Percentiles rank a stretch among this genome's conserved stretches.
Conservation (phyloP, 495 filamentous ascomycete species). For the Aspergillus egyptiacus region DNA sequence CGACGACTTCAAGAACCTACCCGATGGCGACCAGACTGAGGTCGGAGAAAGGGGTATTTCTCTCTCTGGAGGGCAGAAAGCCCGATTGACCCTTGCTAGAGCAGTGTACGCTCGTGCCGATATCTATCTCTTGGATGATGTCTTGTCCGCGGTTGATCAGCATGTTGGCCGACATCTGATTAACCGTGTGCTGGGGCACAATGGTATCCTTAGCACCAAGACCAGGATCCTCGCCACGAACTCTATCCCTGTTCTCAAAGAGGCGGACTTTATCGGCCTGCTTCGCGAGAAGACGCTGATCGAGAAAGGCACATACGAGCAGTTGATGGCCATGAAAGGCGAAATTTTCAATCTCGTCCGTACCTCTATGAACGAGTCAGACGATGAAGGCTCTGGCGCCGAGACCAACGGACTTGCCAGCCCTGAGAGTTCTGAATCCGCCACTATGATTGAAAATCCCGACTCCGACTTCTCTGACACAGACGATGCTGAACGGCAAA, state of each 20-base stretch:
- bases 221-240: constrained; percentile 95
- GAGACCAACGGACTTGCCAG: constrained; percentile 44
- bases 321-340: constrained; percentile 89
- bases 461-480: constrained; percentile 51
- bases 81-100: constrained; percentile 86
- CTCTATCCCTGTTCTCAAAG: constrained; percentile 83
- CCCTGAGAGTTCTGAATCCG: constrained; percentile 47
- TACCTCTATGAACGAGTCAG: constrained; percentile 61
- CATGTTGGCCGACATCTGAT: constrained; percentile 95
- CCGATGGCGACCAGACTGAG: constrained; percentile 93
- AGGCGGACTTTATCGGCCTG: constrained; percentile 79
- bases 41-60: constrained; percentile 98
- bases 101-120: constrained; percentile 98
- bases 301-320: constrained; percentile 83
- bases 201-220: constrained; percentile 77
- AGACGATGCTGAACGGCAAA: constrained; percentile 65
- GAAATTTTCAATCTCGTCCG: constrained; percentile 82
- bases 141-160: constrained; percentile 92
- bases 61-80: constrained; percentile 94
- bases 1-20: constrained; percentile 87
- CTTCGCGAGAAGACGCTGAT: constrained; percentile 76
- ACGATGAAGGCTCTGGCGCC: constrained; percentile 53
- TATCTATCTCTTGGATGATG: constrained; percentile 91
- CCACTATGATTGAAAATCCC: constrained; percentile 46
- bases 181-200: constrained; percentile 80